Evolutionary conservation across 805 yeast species (phyloP).

Genomic region (Kregervanrija fluxuum): DNA sequence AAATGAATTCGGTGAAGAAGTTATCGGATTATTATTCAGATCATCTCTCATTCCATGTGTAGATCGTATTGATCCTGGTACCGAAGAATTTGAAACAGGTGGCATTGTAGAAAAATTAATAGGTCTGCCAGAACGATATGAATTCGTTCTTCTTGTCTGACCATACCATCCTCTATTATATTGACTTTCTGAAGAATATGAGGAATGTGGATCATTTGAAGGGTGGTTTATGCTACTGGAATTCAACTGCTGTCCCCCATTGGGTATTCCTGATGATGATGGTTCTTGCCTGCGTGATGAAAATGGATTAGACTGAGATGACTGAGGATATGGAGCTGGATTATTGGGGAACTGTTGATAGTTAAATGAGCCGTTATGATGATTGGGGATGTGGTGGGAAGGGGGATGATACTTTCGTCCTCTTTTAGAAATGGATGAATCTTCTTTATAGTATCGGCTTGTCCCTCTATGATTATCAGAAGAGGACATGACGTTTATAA

Average conservation of each 20-base stretch:
- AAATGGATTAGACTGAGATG: conserved; percentile 21
- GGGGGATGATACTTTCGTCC: conserved; percentile 17
- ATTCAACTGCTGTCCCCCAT: too few species aligned
- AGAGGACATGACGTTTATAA: too few species aligned
- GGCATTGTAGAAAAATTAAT: too few species aligned
- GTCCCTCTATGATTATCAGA: conserved; percentile 3
- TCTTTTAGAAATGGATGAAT: conserved; percentile 11
- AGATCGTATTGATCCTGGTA: too few species aligned
- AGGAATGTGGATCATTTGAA: background rate
- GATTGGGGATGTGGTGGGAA: conserved; percentile 7
- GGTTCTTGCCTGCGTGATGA: conserved; percentile 23
- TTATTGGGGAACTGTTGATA: conserved; percentile 9
- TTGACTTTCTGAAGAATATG: conserved; percentile 4
- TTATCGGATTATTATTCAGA: too few species aligned
- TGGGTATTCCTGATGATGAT: conserved; percentile 1
- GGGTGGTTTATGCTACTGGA: background rate
- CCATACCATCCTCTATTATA: too few species aligned
- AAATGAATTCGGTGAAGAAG: too few species aligned
- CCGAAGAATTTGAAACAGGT: too few species aligned
- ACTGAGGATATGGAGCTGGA: conserved; percentile 15
- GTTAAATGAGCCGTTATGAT: conserved; percentile 6
- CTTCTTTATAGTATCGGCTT: conserved; percentile 21
- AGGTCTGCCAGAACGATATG: too few species aligned
- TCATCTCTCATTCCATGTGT: too few species aligned
- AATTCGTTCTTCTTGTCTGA: too few species aligned